Base-by-base conservation (phyloP, 371 early-diverging fungal genomes). In the Mortierella sp. region DNA sequence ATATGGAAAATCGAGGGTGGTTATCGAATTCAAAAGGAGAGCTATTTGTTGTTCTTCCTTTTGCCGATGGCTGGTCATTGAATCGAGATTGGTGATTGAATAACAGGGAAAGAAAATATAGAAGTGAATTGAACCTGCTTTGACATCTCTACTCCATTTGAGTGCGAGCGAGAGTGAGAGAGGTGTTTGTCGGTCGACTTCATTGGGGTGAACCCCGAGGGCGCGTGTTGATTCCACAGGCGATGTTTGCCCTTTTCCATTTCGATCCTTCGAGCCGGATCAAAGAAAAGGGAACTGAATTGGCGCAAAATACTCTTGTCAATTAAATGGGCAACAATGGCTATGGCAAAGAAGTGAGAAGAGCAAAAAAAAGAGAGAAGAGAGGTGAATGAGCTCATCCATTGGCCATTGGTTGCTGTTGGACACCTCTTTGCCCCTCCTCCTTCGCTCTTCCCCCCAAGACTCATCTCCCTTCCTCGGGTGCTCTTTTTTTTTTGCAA, bases 211-310 rank as follows among this genome's bases (percentile, higher is more conserved):
- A 64, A 37, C 40, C 37, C 67, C 67, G 67, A 64, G 67, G 24
- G 67, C 24, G 67, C 67, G 67, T 64, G 67, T 64, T 64, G 67
- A 64, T 64, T 64, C 40, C 37, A 64, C 67, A 64, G 67, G 67
- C 67, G 24, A 64, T 37, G 40, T 21, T 50, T 50, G 14, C 14
- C 14, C 48, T 16, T 14, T 50, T 50, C 50, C 50, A 13, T 50
- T 50, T 50, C 13, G 9, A 1, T 46, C 13, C 10, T 34, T 31
- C 31, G 31, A 21, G 64, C 16, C 9, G 16, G 61, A 59, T 59
- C 61, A 64, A 64, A 14, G 28, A 59, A 31, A 59, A 59, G 28
- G 28, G 48, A 26, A 55, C 16, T 59, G 59, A 34, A 37, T 64
- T 37, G 64, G 21, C 64, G 16, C 2, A 64, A 64, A 64, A 34